phyloP scores from a whole-genome alignment of 2,329 filamentous ascomycete genomes.

The Nigrograna mackinnonii region DNA sequence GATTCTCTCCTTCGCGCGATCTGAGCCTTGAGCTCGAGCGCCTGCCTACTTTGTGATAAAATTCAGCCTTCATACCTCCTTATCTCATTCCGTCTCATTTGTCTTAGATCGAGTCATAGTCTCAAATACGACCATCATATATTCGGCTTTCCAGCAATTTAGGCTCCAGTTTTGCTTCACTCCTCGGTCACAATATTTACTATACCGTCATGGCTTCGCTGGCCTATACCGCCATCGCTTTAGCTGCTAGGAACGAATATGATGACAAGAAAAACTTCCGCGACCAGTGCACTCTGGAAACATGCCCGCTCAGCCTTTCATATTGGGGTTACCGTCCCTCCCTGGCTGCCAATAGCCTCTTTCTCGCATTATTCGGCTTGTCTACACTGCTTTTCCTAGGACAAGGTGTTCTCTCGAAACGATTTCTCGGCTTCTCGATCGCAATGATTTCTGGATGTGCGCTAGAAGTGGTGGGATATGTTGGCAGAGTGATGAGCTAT shows the following conservation, averaged over 20 bases:
- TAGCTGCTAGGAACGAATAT: constrained; percentile 11
- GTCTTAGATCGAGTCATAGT: too few species aligned
- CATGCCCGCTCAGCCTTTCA: constrained; percentile 43
- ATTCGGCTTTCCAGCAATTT: too few species aligned
- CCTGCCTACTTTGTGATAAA: too few species aligned
- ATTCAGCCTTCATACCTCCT: too few species aligned
- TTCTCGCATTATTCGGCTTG: constrained; percentile 48
- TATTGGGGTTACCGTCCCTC: constrained; percentile 51
- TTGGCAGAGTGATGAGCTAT: constrained; percentile 61
- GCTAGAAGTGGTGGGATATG: constrained; percentile 65
- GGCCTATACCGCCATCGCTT: constrained; percentile 1
- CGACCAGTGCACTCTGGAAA: constrained; percentile 38
- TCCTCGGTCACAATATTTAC: neutral
- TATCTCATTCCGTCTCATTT: too few species aligned
- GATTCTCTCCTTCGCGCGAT: too few species aligned
- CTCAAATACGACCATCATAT: too few species aligned
- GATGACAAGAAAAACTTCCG: constrained; percentile 21
- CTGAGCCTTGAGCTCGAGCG: too few species aligned
- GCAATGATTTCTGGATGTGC: constrained; percentile 61
- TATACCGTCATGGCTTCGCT: constrained; percentile 10
- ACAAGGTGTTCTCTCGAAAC: constrained; percentile 41
- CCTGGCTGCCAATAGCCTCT: constrained; percentile 44
- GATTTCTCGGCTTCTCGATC: constrained; percentile 47
- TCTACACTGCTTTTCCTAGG: constrained; percentile 42
- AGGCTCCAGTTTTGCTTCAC: too few species aligned